phyloP scores from a whole-genome alignment of 176 grass and related monocot species.

The Hyparrhenia diplandra region DNA sequence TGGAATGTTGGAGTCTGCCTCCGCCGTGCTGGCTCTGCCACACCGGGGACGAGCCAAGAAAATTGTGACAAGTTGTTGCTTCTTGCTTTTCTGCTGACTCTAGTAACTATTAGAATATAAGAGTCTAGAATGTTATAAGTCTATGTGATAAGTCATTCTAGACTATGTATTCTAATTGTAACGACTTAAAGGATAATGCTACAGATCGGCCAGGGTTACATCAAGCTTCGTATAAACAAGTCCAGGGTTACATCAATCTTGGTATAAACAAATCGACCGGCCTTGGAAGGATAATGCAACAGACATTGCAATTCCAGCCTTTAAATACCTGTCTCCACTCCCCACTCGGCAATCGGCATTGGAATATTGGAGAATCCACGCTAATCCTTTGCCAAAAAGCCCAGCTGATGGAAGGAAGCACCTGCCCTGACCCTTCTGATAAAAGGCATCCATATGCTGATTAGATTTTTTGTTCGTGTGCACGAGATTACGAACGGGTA shows the following conservation, averaged over 20 bases:
- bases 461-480: not conserved
- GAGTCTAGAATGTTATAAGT: too few species aligned
- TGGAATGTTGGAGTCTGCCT: too few species aligned
- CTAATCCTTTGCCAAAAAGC: not conserved
- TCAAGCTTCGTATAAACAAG: not conserved
- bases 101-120: too few species aligned
- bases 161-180: too few species aligned
- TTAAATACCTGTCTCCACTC: not conserved
- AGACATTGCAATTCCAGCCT: not conserved
- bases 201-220: not conserved
- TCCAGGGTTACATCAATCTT: too few species aligned
- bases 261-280: not conserved
- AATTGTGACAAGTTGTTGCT: not conserved
- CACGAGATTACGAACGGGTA: not conserved
- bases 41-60: not conserved
- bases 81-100: too few species aligned
- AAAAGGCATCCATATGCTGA: conserved; percentile 16
- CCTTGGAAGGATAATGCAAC: not conserved
- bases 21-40: not conserved
- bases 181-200: too few species aligned
- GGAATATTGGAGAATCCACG: not conserved
- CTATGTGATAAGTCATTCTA: too few species aligned
- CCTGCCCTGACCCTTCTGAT: not conserved
- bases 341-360: too few species aligned
- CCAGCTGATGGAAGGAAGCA: conserved; percentile 8